phyloP scores from a whole-genome alignment of 2,329 filamentous ascomycete genomes.

The Talaromyces sp. region DNA sequence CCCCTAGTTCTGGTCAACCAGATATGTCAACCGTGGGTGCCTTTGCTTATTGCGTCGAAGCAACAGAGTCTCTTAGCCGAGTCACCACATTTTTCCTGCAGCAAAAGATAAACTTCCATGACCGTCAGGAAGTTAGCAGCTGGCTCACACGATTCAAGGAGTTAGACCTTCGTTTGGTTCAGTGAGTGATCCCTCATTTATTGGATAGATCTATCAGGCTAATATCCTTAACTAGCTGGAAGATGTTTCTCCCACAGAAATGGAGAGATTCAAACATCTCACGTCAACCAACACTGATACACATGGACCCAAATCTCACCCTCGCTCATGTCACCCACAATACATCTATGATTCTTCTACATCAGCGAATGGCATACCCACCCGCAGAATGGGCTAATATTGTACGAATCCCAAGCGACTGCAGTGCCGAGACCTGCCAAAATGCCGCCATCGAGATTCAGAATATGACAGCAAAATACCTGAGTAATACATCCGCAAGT shows the following conservation, averaged over 20 bases:
- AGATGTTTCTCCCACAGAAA: constrained; percentile 42
- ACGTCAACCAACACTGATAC: constrained; percentile 19
- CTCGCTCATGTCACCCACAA: constrained; percentile 55
- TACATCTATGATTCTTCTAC: constrained; percentile 53
- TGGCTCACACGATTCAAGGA: constrained; percentile 38
- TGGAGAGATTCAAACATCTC: constrained; percentile 43
- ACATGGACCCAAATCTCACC: constrained; percentile 54
- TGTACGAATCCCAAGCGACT: constrained; percentile 5
- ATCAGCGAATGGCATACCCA: constrained; percentile 25
- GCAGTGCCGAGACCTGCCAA: constrained; percentile 8
- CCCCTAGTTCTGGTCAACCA: too few relatives aligned
- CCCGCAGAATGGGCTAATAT: constrained; percentile 3
- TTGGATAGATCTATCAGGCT: neutral
- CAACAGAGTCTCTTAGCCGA: constrained; percentile 37
- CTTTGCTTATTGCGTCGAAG: constrained; percentile 29
- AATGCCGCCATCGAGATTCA: constrained; percentile 5
- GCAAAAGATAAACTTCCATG: constrained; percentile 32
- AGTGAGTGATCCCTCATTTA: constrained; percentile 15
- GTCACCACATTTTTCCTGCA: constrained; percentile 42
- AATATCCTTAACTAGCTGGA: constrained; percentile 1
- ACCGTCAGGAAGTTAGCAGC: constrained; percentile 31
- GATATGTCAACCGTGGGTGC: constrained; percentile 14
- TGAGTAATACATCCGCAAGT: constrained; percentile 37
- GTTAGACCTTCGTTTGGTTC: constrained; percentile 33
- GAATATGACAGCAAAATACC: constrained; percentile 50